Evolutionary conservation across 768 basidiomycete species (phyloP), one percentile per base, ranked within the genome.

Genomic region (Collybia nuda): DNA sequence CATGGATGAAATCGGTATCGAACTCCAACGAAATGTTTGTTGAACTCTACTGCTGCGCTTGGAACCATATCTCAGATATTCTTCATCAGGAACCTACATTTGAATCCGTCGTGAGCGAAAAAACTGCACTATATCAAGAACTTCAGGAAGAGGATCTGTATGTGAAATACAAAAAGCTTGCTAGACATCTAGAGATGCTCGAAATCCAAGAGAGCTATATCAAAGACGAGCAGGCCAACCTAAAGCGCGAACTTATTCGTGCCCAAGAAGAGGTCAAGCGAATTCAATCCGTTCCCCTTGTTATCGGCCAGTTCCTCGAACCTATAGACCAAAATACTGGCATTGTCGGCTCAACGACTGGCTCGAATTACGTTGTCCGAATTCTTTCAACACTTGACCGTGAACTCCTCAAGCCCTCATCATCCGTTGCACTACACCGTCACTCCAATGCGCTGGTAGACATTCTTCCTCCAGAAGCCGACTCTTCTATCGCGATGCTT

Each of bases 231-330:
- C 95, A 97, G 62, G 91, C 91, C 14, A 98, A 98, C 63, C 84
- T 99, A 49, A 96, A 98, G 69, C 86, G 96, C 44, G 97, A 99
- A 71, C 87, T 99, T 54, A 90, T 98, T 58, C 92, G 97, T 50
- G 97, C 97, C 0, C 97, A 99, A 65, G 97, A 99, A 68, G 97
- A 99, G 73, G 97, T 99, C 65, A 97, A 98, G 72, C 90, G 97
- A 51, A 99, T 99, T 67, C 94, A 98, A 72, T 92, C 92, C 47
- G 97, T 99, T 5, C 97, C 97, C 0, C 85, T 99, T 14, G 97
- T 99, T 65, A 99, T 99, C 62, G 97, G 97, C 50, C 97, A 99
- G 69, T 99, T 99, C 76, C 83, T 98, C 29, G 97, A 99, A 73
- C 90, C 97, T 45, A 98, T 99, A 67, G 97, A 99, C 76, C 92